Base-by-base conservation (phyloP, 257 asterid genomes). In the Gentiana dahurica region DNA sequence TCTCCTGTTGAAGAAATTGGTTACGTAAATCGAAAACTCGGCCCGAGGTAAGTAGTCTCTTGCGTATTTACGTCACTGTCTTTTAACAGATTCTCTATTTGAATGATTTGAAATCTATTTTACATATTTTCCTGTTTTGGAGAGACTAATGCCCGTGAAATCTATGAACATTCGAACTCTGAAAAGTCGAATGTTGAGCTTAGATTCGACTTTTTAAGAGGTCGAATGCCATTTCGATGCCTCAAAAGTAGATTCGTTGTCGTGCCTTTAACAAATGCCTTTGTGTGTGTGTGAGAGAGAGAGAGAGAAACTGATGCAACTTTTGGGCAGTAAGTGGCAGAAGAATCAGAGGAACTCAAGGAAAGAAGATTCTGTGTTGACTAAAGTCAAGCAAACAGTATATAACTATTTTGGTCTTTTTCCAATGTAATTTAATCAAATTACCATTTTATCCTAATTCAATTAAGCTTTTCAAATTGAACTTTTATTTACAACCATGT, bases 1-100 rank as follows among this genome's bases (percentile, higher is more conserved):
- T 72, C 79, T 66, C 63, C 53, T 38, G 67, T 77, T 55, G 69
- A 65, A 62, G 80, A 74, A 62, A 62, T 77, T 62, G 76, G 82
- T 60, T 79, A 87, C n/a, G 37, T 70, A 11, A 88, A 79, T 68
- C 77, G 99, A 80, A 92, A 88, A 77, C 63, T 88, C 52, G 94
- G 81, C 15, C 81, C 73, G 65, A 74, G 97, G 97, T 88, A 71
- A 72, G 67, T 41, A 57, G 60, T 10, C 54, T 65, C 24, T 24
- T 24, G 1, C 24, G 24, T 24, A 24, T 24, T 24, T 24, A 24
- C 24, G 24, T 24, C 24, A 24, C 24, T 24, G 24, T 24, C 24
- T 24, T 24, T 24, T 24, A 24, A 24, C 24, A 24, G 24, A 24
- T 24, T 24, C 24, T 24, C 24, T 24, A 24, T 24, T 24, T 24